Evolutionary conservation across 441 rosid genomes (phyloP).

Genomic region (Aleurites moluccanus): DNA sequence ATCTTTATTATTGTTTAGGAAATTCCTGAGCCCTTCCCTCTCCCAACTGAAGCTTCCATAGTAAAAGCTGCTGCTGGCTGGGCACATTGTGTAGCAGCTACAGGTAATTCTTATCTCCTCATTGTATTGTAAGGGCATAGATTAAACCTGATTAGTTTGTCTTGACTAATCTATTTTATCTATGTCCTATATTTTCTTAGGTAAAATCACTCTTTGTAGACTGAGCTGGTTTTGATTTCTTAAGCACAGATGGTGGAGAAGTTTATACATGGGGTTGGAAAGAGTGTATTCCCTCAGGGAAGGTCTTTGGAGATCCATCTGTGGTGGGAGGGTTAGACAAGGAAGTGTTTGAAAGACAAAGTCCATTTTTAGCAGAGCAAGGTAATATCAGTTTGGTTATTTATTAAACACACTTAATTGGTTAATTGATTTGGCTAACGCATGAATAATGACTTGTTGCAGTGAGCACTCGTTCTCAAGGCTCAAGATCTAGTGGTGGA

Average conservation of each 20-base stretch:
- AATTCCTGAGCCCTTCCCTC: conserved; percentile 92
- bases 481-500: conserved; percentile 48
- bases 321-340: conserved; percentile 38
- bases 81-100: conserved; percentile 94
- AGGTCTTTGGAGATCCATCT: conserved; percentile 58
- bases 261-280: conserved; percentile 99
- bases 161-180: conserved; percentile 6
- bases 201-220: background rate
- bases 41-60: conserved; percentile 65
- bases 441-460: conserved; percentile 22
- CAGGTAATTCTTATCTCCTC: conserved; percentile 46
- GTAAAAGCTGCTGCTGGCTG: conserved; percentile 94
- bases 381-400: conserved; percentile 41
- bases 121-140: background rate
- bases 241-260: conserved; percentile 58
- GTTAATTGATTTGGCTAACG: conserved; percentile 23
- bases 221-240: conserved; percentile 15
- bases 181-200: conserved; percentile 4
- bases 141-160: background rate
- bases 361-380: conserved; percentile 55
- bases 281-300: conserved; percentile 95
- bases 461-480: conserved; percentile 64
- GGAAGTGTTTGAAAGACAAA: conserved; percentile 57
- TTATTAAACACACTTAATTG: conserved; percentile 3
- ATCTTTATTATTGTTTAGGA: conserved; percentile 52